phyloP scores from a whole-genome alignment of 1,284 basidiomycete species.

The Marasmius tenuissimus region DNA sequence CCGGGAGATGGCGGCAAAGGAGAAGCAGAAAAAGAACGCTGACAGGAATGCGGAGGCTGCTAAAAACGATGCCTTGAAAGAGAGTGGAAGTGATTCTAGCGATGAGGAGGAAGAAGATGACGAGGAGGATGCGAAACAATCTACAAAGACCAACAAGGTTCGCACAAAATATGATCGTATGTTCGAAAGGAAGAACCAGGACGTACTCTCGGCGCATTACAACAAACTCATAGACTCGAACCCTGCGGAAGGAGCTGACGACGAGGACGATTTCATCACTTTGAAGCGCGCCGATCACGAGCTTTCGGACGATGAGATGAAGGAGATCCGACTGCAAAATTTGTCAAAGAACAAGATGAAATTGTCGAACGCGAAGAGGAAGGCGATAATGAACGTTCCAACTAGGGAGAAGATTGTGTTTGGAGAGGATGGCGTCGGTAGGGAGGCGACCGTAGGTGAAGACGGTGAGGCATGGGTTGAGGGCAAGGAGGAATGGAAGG shows the following conservation, averaged over 20 bases:
- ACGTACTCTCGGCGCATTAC: slow-evolving; percentile 91
- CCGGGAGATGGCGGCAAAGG: slow-evolving; percentile 61
- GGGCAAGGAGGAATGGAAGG: slow-evolving; percentile 54
- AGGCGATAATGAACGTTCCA: slow-evolving; percentile 62
- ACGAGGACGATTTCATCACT: slow-evolving; percentile 87
- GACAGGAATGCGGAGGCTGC: slow-evolving; percentile 43
- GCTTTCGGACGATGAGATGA: slow-evolving; percentile 41
- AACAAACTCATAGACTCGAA: slow-evolving; percentile 73
- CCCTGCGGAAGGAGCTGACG: slow-evolving; percentile 26
- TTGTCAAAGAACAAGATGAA: slow-evolving; percentile 57
- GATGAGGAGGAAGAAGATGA: slow-evolving; percentile 18
- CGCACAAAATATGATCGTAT: slow-evolving; percentile 98
- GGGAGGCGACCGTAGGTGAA: slow-evolving; percentile 80
- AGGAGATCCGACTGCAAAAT: slow-evolving; percentile 35
- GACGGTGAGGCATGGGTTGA: slow-evolving; percentile 71
- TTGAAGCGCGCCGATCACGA: slow-evolving; percentile 91
- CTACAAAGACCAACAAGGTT: slow-evolving; percentile 41
- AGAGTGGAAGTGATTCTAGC: slow-evolving; percentile 26
- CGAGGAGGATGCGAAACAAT: slow-evolving; percentile 23
- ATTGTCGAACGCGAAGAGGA: slow-evolving; percentile 79
- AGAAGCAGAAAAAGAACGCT: slow-evolving; percentile 73
- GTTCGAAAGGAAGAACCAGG: slow-evolving; percentile 97
- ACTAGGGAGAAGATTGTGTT: slow-evolving; percentile 76
- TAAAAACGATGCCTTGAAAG: slow-evolving; percentile 33
- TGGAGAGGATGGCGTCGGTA: slow-evolving; percentile 81